Percentiles rank a stretch among this genome's conserved stretches.
These are phyloP conservation scores for Penicillium atrosanguineum DNA, from an alignment of 495 filamentous ascomycete species.

Conservation along the genomic window DNA sequence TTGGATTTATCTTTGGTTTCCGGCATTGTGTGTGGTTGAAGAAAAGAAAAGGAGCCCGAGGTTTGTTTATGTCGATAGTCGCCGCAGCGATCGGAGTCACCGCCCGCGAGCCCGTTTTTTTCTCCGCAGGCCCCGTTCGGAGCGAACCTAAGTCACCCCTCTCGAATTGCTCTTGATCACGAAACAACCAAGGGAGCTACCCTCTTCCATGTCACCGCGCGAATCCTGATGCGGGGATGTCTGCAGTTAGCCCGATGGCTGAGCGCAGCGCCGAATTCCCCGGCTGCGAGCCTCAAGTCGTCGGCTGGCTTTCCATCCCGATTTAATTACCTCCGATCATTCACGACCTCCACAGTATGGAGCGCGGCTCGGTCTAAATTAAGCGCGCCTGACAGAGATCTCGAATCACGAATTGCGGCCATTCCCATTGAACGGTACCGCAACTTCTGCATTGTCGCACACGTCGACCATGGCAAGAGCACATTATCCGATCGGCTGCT, in stretches of 20 bases:
- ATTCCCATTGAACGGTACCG: constrained; percentile 91
- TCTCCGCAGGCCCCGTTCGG: constrained; percentile 21
- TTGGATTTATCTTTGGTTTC: constrained; percentile 82
- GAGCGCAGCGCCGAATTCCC: constrained; percentile 40
- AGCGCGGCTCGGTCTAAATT: constrained; percentile 35
- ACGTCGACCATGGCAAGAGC: constrained; percentile 98
- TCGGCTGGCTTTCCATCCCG: constrained; percentile 19
- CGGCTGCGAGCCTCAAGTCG: constrained; percentile 38
- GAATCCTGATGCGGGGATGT: constrained; percentile 56
- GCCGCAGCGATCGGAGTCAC: constrained; percentile 35
- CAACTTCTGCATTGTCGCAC: constrained; percentile 96
- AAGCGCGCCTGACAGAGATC: constrained; percentile 42
- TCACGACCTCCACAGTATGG: constrained; percentile 38
- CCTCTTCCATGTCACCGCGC: constrained; percentile 39
- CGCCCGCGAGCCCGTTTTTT: constrained; percentile 29
- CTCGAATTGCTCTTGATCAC: constrained; percentile 3
- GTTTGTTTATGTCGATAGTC: constrained; percentile 44
- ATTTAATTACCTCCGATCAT: constrained; percentile 30
- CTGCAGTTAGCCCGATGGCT: constrained; percentile 52
- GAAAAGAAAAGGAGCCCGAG: constrained; percentile 5
- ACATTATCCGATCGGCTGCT: constrained; percentile 90
- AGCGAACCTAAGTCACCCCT: not conserved
- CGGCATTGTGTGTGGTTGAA: constrained; percentile 28
- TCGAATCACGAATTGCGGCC: constrained; percentile 77
- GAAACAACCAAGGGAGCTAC: not conserved